These are phyloP conservation scores for Athelia psychrophila DNA, from an alignment of 1,284 basidiomycete genomes.

Conservation along the genomic window DNA sequence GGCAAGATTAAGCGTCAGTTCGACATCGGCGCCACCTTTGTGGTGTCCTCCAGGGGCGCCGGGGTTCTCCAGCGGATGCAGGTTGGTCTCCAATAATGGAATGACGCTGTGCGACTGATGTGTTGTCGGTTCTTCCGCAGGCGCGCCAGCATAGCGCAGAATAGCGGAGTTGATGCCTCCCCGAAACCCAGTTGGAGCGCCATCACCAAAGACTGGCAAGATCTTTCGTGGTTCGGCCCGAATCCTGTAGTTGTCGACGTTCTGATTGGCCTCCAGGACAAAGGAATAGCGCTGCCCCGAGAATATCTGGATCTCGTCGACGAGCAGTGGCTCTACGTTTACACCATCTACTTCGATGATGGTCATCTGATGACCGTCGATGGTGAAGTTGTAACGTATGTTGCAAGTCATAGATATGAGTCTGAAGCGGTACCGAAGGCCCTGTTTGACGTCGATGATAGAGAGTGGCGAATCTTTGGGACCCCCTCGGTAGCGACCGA, in stretches of 20 bases:
- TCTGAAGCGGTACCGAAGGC: slow-evolving; percentile 39
- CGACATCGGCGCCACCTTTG: slow-evolving; percentile 24
- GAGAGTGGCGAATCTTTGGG: slow-evolving; percentile 30
- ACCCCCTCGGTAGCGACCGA: slow-evolving; percentile 37
- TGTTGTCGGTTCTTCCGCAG: slow-evolving; percentile 24
- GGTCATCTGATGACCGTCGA: slow-evolving; percentile 34
- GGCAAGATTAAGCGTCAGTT: slow-evolving; percentile 19
- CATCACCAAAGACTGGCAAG: no score
- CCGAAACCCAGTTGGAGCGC: slow-evolving; percentile 13
- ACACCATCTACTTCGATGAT: slow-evolving; percentile 42
- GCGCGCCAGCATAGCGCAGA: slow-evolving; percentile 33
- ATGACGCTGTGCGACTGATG: slow-evolving; percentile 10
- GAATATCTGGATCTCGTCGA: slow-evolving; percentile 28
- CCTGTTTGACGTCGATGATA: slow-evolving; percentile 27
- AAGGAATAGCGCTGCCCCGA: slow-evolving; percentile 36
- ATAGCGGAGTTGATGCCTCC: slow-evolving; percentile 29
- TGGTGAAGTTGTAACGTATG: slow-evolving; percentile 36
- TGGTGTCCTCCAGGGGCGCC: slow-evolving; percentile 21
- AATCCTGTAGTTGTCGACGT: slow-evolving; percentile 35
- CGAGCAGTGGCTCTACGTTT: slow-evolving; percentile 24
- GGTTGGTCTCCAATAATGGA: slow-evolving; percentile 23
- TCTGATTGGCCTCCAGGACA: slow-evolving; percentile 32
- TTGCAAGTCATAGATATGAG: slow-evolving; percentile 39
- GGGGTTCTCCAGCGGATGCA: slow-evolving; percentile 23
- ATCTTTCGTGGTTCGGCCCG: slow-evolving; percentile 15